Base-by-base conservation (phyloP, 2,329 filamentous ascomycete genomes). In the Arthroderma uncinatum region DNA sequence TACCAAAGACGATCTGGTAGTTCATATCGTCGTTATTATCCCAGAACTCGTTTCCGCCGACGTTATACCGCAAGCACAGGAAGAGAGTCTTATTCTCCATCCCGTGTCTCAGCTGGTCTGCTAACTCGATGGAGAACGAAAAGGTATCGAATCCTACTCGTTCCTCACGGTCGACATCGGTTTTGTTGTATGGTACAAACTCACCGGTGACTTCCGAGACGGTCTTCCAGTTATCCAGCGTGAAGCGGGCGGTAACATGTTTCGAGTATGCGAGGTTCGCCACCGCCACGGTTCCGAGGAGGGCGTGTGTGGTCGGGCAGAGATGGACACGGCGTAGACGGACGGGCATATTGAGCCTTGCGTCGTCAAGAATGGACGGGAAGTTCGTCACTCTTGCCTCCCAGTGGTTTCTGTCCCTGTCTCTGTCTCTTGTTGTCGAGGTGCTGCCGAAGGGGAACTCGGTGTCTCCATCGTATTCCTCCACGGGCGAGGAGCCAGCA, bases 151-250 rank as follows among this genome's bases (percentile, higher is more conserved):
- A 85, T 52, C 85, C 83, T 3, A 16, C 44, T 9, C 44, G 12
- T 25, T 50, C 44, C 64, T 86, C 79, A 21, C 81, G 75, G 10
- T 63, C 59, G 42, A 56, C 47, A 9, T 10, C 21, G 2, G 76
- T 76, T 42, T 86, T 82, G 48, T 92, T 81, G 72, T 93, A 87
- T 60, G 87, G 82, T 69, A 84, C 85, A 74, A 82, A 98, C 65
- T 96, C 90, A n/a, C 89, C 92, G 37, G 80, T 79, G 1, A 97
- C 87, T 69, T 98, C 93, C 0, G 93, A 98, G 0, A 91, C 94
- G 0, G 93, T 98, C 79, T 95, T 95, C 93, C 93, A 98, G 74
- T 95, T 93, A 71, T 98, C 93, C 50, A 96, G 80, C 0, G 93
- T 98, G 71, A 98, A 98, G 54, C 93, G 84, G 70, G 89, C 92